A percentile compares a stretch with the other conserved stretches of the same genome.
Conservation (phyloP, 2,329 filamentous ascomycete species). For the Zymoseptoria ardabiliae region DNA sequence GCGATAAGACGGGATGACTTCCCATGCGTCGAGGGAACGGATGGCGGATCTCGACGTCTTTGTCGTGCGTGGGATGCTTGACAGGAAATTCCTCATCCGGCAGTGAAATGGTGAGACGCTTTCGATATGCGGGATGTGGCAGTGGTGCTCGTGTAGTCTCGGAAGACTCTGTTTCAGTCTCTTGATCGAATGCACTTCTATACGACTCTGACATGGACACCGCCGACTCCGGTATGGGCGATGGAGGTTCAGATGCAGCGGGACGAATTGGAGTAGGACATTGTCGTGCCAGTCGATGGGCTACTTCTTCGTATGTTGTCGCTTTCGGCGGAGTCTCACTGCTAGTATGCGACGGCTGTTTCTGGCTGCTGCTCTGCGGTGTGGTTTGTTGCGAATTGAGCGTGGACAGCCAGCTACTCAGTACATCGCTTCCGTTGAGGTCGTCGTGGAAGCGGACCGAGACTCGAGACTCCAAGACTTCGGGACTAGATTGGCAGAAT, state of each 20-base stretch:
- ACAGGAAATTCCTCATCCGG: slow-evolving; percentile 26
- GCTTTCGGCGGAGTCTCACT: slow-evolving; percentile 4
- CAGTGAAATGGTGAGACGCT: slow-evolving; percentile 17
- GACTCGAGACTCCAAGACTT: slow-evolving; percentile 27
- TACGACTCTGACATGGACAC: slow-evolving; percentile 24
- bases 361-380: slow-evolving; percentile 6
- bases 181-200: slow-evolving; percentile 16
- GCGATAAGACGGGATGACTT: slow-evolving; percentile 25
- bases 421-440: slow-evolving; percentile 18
- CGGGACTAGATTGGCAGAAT: slow-evolving; percentile 10
- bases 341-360: slow-evolving; percentile 1
- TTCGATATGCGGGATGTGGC: slow-evolving; percentile 14
- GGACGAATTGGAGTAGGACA: slow-evolving; percentile 24
- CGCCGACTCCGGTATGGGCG: slow-evolving; percentile 23
- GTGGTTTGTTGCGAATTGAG: slow-evolving; percentile 17
- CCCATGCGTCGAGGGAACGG: slow-evolving; percentile 24
- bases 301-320: slow-evolving; percentile 16
- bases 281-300: slow-evolving; percentile 12
- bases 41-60: slow-evolving; percentile 26
- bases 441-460: slow-evolving; percentile 29
- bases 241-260: slow-evolving; percentile 27
- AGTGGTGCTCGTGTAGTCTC: slow-evolving; percentile 17
- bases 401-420: slow-evolving; percentile 25
- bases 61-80: slow-evolving; percentile 19
- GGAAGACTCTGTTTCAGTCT: slow-evolving; percentile 16